Base-by-base conservation (phyloP, 768 basidiomycete genomes). In the Termitomyces sp. region DNA sequence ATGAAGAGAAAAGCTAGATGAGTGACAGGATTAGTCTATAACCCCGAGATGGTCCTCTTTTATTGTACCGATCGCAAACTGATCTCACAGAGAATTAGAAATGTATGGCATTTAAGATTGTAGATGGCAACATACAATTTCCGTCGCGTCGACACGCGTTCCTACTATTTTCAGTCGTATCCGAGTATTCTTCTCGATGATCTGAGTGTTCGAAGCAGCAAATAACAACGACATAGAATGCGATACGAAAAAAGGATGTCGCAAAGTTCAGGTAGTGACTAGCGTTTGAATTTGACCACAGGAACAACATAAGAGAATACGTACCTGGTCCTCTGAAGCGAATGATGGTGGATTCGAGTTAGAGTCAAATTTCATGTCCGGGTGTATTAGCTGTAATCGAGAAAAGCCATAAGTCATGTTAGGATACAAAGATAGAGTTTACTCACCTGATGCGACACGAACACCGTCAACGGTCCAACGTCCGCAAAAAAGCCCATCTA, bases 401-500 rank as follows among this genome's bases (percentile, higher is more conserved):
- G 41, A 35, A 34, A 8, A 22, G 37, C 48, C 12, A 57, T 60
- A 34, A 43, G 47, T 19, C 22, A 35, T 43, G 41, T 44, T 48
- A 50, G 38, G 34, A 54, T 19, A 7, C 35, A 19, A 17, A 12
- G 9, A 21, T 14, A 9, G 26, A 7, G 32, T 30, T 58, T 12
- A 71, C 81, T 58, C 59, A 97, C 96, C 74, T 97, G 95, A 63
- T 92, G 91, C 12, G 95, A 96, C 24, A 98, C 91, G 69, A 99
- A 99, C 46, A 97, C 93, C 24, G 85, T 83, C 57, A 98, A 67
- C 14, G 97, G 97, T 34, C 97, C 97, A 45, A 95, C 94, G 60
- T 97, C 93, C 50, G 92, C 93, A 62, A 98, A 98, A 74, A 99
- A 97, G 2, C 97, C 97, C 94, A 98, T 97, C 96, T 98, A 60